These are phyloP conservation scores for Mortierella hygrophila DNA, from an alignment of 192 early-diverging fungal species.

Conservation along the genomic window DNA sequence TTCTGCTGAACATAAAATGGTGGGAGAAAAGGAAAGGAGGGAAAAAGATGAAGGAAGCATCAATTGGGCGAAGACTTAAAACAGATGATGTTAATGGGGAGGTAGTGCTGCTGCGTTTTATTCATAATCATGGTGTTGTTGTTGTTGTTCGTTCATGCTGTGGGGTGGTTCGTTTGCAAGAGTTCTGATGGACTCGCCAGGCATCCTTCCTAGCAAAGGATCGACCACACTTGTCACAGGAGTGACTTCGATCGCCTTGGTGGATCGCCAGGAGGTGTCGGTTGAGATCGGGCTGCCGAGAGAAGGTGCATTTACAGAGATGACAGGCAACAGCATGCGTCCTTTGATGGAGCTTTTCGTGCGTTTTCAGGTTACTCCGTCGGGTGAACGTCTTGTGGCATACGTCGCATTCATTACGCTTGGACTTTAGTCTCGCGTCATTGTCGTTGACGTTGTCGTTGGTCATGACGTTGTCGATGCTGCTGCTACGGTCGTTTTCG, in stretches of 20 bases:
- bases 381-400: neutral
- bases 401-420: neutral
- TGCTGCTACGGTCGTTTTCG: neutral
- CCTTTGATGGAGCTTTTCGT: neutral
- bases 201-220: neutral
- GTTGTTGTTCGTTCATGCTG: neutral
- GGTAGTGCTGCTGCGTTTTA: neutral
- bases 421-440: neutral
- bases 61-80: neutral
- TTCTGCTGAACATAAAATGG: neutral
- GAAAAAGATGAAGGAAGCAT: neutral
- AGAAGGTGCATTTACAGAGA: neutral
- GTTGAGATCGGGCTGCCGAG: neutral
- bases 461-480: neutral
- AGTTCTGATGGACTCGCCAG: neutral
- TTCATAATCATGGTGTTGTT: neutral
- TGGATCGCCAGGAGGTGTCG: slow-evolving; percentile 3
- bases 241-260: neutral
- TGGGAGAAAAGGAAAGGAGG: no score
- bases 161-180: neutral
- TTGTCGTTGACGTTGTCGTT: neutral
- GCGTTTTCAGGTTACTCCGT: neutral
- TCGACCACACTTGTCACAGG: neutral
- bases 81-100: neutral
- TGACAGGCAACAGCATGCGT: neutral